Conservation (phyloP, 2,329 filamentous ascomycete species). For the Botrytis pseudocinerea region DNA sequence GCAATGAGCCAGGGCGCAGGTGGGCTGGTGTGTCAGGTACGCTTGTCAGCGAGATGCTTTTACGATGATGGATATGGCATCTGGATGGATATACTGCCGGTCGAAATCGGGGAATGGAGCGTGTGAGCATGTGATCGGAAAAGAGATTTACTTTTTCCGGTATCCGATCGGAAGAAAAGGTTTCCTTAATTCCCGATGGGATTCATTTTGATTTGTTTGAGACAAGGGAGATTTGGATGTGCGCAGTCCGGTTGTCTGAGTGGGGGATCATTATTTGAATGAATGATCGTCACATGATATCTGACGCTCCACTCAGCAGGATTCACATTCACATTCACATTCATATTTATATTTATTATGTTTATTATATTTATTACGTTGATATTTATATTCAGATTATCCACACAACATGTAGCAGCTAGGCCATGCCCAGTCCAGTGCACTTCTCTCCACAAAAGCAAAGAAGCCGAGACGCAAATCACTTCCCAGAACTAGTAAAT, state of each 20-base stretch:
- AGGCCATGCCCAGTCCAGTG: neutral
- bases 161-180: neutral
- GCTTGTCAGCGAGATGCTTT: slow-evolving; percentile 11
- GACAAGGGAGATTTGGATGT: neutral
- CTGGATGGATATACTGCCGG: neutral
- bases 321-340: too few species aligned
- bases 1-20: slow-evolving; percentile 6
- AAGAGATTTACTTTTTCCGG: neutral
- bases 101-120: neutral
- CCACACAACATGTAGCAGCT: neutral
- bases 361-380: too few species aligned
- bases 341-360: too few species aligned
- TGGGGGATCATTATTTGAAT: neutral
- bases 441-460: slow-evolving; percentile 4
- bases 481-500: neutral
- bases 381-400: neutral
- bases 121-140: neutral
- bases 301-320: neutral
- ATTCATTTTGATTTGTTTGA: neutral
- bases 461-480: neutral
- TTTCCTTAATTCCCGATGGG: neutral
- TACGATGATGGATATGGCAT: neutral
- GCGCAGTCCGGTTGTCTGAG: neutral
- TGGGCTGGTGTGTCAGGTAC: slow-evolving; percentile 14
- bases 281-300: slow-evolving; percentile 10